Base-by-base conservation (phyloP, 352 stramenopile species). In the Globisporangium camurandrum region DNA sequence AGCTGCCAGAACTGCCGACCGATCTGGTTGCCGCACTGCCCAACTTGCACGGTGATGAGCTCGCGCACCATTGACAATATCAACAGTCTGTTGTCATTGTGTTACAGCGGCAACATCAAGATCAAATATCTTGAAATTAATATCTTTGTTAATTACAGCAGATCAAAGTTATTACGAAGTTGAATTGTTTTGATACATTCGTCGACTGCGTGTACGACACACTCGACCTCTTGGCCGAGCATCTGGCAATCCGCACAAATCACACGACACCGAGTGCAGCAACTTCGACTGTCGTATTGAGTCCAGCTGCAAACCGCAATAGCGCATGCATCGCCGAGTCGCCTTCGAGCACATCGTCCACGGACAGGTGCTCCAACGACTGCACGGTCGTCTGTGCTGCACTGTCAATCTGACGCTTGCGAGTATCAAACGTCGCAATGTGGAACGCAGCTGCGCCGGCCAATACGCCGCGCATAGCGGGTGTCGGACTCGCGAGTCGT, bases 21-120 rank as follows among this genome's bases (percentile, higher is more conserved):
- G 54, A 97, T 95, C 70, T 97, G 91, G 71, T 97, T 97, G 47
- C 90, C 91, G 66, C 87, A 97, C 73, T 97, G 91, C 22, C 91
- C 91, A 22, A 97, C 86, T 62, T 97, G 89, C 42, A 97, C 60
- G 31, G 78, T 95, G 54, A 97, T 83, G 27, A 96, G 56, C 58
- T 95, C 85, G 28, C 85, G 75, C 46, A 76, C 76, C 83, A 95
- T 94, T 19, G n/a, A 42, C 26, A 24, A 10, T 12, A 9, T 24
- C 27, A n/a, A 12, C 16, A 49, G 2, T 16, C 16, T 38, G 1
- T 3, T 26, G 24, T 2, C 1, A 3, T 23, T 37, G 12, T 3
- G 33, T n/a, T 38, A 34, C 30, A 14, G 30, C 12, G 30, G 12
- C 12, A 34, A 12, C 12, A 12, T 14, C 12, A 34, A 34, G 12